These are phyloP conservation scores for Brassica nigra DNA, from an alignment of 345 rosid genomes.

Conservation along the genomic window DNA sequence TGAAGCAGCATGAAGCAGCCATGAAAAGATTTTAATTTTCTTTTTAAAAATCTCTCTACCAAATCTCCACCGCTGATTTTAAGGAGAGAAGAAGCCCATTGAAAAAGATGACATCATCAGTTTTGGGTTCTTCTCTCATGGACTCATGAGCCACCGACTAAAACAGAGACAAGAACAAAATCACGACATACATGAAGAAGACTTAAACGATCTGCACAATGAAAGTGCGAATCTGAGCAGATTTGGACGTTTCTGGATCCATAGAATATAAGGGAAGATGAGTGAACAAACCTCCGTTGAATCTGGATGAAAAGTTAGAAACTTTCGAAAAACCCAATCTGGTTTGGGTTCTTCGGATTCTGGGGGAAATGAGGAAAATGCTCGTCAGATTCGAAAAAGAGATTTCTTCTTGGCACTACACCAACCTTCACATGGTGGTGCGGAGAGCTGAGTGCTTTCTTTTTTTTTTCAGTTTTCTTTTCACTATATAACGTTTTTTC, in stretches of 20 bases:
- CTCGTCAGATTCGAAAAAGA: slow-evolving; percentile 36
- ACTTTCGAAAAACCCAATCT: slow-evolving; percentile 19
- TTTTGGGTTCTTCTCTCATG: slow-evolving; percentile 31
- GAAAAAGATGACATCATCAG: slow-evolving; percentile 20
- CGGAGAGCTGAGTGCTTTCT: slow-evolving; percentile 40
- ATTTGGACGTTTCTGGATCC: slow-evolving; percentile 11
- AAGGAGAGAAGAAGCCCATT: neutral
- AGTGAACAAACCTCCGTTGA: slow-evolving; percentile 34
- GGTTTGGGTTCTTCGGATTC: neutral
- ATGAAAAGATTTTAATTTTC: neutral
- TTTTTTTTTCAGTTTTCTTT: slow-evolving; percentile 11
- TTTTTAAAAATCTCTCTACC: slow-evolving; percentile 7
- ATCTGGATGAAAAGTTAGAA: slow-evolving; percentile 18
- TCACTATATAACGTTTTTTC: slow-evolving; percentile 17
- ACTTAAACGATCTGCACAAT: slow-evolving; percentile 27
- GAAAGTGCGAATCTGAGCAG: slow-evolving; percentile 29
- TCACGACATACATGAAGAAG: neutral
- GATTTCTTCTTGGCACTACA: slow-evolving; percentile 36
- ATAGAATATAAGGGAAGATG: neutral
- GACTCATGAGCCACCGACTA: slow-evolving; percentile 34
- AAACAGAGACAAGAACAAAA: slow-evolving; percentile 9
- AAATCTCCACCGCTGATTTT: slow-evolving; percentile 24
- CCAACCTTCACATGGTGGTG: slow-evolving; percentile 45
- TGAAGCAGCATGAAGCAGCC: slow-evolving; percentile 20
- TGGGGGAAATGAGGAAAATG: slow-evolving; percentile 21